A percentile compares a stretch with the other conserved stretches of the same genome.
phyloP scores from a whole-genome alignment of 2,329 filamentous ascomycete genomes.

The Endoconidiophora polonica region DNA sequence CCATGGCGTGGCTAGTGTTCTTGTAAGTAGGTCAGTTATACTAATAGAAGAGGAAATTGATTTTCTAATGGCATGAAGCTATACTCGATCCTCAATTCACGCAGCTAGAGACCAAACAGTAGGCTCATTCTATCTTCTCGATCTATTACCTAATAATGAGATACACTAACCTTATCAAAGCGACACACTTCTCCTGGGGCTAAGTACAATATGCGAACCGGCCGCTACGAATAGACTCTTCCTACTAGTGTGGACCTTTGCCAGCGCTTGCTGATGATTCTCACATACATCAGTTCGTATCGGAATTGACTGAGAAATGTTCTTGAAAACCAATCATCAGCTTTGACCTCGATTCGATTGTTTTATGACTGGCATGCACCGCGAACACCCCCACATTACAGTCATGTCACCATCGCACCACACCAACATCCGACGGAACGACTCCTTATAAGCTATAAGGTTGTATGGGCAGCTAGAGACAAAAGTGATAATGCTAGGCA shows the following conservation, averaged over 20 bases:
- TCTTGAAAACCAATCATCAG: no score
- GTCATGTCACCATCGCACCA: no score
- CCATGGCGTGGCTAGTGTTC: slow-evolving; percentile 35
- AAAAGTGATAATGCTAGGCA: no score
- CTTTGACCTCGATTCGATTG: background rate
- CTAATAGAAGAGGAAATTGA: no score
- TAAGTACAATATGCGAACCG: slow-evolving; percentile 7
- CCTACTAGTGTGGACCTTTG: no score
- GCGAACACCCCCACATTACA: no score
- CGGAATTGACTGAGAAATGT: no score
- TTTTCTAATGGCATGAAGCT: slow-evolving; percentile 16
- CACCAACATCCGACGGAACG: no score
- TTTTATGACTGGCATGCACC: background rate
- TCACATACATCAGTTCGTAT: no score
- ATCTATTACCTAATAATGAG: slow-evolving; percentile 7
- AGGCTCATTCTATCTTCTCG: slow-evolving; percentile 9
- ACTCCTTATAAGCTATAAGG: no score
- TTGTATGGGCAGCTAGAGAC: no score
- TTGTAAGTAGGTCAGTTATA: slow-evolving; percentile 20
- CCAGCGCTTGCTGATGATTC: no score
- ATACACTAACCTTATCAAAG: background rate
- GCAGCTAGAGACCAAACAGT: slow-evolving; percentile 22
- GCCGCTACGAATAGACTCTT: slow-evolving; percentile 1
- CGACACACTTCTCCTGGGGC: background rate
- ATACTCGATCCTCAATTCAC: slow-evolving; percentile 26